Evolutionary conservation across 371 early-diverging fungal genomes (phyloP), one percentile per base, ranked within the genome.

Genomic region (Mucor mucedo): DNA sequence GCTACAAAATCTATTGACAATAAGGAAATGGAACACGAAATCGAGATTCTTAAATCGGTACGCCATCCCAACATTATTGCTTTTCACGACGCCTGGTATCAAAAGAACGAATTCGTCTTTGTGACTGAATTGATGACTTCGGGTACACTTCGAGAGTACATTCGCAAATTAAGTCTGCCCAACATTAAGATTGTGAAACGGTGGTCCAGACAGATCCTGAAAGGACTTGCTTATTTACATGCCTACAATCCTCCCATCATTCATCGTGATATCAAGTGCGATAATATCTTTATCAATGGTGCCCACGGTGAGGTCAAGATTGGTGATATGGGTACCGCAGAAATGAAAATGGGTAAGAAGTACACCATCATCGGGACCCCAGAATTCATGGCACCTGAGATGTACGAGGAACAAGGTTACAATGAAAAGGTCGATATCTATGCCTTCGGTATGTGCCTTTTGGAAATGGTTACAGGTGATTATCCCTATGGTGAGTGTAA

Each of bases 111-210:
- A 65, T 87, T 91, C 58, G 84, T 87, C 56, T 95, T 95, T 79
- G 93, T 97, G 58, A 95, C 97, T 11, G 97, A 97, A 76, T 80
- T 95, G 54, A 97, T 97, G 95, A 93, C 94, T 2, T 91, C 92
- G 8, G 97, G 97, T 29, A 95, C 93, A 28, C 70, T 91, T 55
- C 63, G 87, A 65, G 85, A 85, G 60, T 85, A 88, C 63, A 86
- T 91, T 63, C 88, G 84, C 32, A 88, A 87, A 57, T 72, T 91
- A 30, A 86, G 84, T 38, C 81, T 86, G 16, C 90, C 84, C 41
- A 90, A 77, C 70, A 78, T 63, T 63, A 91, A 89, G 50, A 87
- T 95, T 27, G 78, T 95, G 55, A 90, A 88, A 65, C 84, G 86
- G 45, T 93, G 92, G 92, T 86, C 84, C 60, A 73, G 91, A 21